These are phyloP conservation scores for Pulveroboletus sp. DNA, from an alignment of 768 basidiomycete genomes.

Conservation along the genomic window DNA sequence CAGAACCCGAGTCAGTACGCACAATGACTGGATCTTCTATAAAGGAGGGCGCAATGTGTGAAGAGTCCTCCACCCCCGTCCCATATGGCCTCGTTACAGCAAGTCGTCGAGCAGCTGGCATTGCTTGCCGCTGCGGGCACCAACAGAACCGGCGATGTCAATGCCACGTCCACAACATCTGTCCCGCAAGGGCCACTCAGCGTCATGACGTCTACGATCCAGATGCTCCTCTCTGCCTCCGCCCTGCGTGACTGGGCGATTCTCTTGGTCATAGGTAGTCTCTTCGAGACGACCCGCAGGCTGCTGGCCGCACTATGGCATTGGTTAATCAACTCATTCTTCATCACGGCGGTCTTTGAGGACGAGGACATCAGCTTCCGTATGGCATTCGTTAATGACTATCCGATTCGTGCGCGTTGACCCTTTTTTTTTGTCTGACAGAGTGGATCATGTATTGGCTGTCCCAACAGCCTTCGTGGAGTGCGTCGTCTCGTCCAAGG, in stretches of 20 bases:
- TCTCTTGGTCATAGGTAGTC: slow-evolving; percentile 56
- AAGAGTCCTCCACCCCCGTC: background rate
- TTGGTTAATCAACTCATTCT: slow-evolving; percentile 46
- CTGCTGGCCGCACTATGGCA: slow-evolving; percentile 39
- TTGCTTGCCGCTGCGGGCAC: slow-evolving; percentile 18
- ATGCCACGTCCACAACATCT: slow-evolving; percentile 11
- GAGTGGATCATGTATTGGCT: slow-evolving; percentile 74
- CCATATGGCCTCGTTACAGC: slow-evolving; percentile 25
- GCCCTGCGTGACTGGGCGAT: slow-evolving; percentile 62
- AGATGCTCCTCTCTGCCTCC: slow-evolving; percentile 47
- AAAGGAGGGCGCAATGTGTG: background rate
- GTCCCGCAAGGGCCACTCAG: slow-evolving; percentile 18
- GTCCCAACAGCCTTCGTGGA: slow-evolving; percentile 56
- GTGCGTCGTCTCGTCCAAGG: slow-evolving; percentile 28
- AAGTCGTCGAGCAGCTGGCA: slow-evolving; percentile 27
- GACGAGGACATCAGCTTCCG: slow-evolving; percentile 55
- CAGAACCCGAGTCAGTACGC: slow-evolving; percentile 5
- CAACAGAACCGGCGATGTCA: slow-evolving; percentile 9
- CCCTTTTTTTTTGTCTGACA: slow-evolving; percentile 18
- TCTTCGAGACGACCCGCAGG: slow-evolving; percentile 56
- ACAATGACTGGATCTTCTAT: slow-evolving; percentile 6
- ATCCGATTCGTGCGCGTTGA: background rate
- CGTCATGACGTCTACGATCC: slow-evolving; percentile 34
- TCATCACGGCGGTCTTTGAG: slow-evolving; percentile 58
- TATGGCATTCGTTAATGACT: slow-evolving; percentile 26